Percentiles rank a stretch among this genome's conserved stretches.
phyloP scores from a whole-genome alignment of 2,329 filamentous ascomycete species.

The Balansia obtecta region DNA sequence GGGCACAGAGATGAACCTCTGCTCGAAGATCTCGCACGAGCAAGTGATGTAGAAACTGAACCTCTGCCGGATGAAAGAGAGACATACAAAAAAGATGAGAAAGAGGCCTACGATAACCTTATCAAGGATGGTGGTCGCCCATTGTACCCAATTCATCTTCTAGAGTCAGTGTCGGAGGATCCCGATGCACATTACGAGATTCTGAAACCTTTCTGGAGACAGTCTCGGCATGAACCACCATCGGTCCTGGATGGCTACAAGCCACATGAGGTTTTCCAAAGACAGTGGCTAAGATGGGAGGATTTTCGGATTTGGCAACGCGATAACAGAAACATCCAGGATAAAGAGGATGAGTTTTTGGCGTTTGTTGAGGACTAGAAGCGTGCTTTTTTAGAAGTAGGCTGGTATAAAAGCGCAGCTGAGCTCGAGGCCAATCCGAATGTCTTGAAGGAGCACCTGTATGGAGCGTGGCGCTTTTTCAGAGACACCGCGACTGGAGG shows the following conservation, averaged over 20 bases:
- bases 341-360: constrained; percentile 7
- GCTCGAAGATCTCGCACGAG: background rate
- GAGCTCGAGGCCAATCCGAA: background rate
- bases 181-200: background rate
- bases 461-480: too few relatives aligned
- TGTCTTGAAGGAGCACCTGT: background rate
- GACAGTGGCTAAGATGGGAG: constrained; percentile 15
- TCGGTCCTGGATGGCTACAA: too few relatives aligned
- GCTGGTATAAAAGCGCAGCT: background rate
- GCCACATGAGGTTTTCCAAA: constrained; percentile 10
- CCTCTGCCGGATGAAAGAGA: background rate
- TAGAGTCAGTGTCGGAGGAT: background rate
- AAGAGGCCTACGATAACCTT: background rate
- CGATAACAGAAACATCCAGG: constrained; percentile 9
- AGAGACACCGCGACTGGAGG: too few relatives aligned
- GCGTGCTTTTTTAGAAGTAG: background rate
- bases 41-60: too few relatives aligned
- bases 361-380: constrained; percentile 1
- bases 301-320: constrained; percentile 18
- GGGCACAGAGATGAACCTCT: background rate
- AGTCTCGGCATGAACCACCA: background rate
- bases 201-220: background rate
- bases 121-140: background rate
- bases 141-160: background rate
- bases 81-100: background rate